These are phyloP conservation scores for Aureobasidium musti DNA, from an alignment of 2,329 filamentous ascomycete species.

Conservation along the genomic window DNA sequence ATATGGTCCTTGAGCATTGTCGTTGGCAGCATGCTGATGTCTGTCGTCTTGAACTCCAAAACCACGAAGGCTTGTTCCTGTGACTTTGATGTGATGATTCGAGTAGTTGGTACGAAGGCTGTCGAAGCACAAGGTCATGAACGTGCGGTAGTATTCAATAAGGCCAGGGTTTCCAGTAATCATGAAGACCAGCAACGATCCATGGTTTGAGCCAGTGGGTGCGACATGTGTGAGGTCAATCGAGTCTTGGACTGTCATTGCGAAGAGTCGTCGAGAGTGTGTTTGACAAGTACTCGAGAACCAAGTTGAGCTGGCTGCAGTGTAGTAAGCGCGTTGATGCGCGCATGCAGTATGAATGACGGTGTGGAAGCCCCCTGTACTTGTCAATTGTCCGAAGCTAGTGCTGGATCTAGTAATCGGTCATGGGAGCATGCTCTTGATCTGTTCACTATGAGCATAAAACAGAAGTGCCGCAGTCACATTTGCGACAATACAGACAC, in stretches of 20 bases:
- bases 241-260: constrained; percentile 24
- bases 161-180: constrained; percentile 76
- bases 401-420: constrained; percentile 11
- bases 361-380: constrained; percentile 15
- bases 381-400: constrained; percentile 19
- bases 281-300: background rate
- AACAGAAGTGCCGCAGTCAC: background rate
- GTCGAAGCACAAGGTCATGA: constrained; percentile 60
- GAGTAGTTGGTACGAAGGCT: constrained; percentile 45
- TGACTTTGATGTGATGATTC: constrained; percentile 24
- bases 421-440: background rate
- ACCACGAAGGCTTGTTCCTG: constrained; percentile 41
- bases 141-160: constrained; percentile 70
- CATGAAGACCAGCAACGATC: constrained; percentile 63
- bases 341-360: background rate
- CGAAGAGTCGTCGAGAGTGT: background rate
- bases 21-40: background rate
- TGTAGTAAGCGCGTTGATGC: background rate
- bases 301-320: background rate
- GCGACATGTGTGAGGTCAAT: constrained; percentile 3
- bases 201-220: constrained; percentile 34
- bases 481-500: background rate
- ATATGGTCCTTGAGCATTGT: constrained; percentile 38
- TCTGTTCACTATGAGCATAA: background rate
- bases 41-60: constrained; percentile 43